Evolutionary conservation across 2,329 filamentous ascomycete genomes (phyloP), one percentile per base, ranked within the genome.

Genomic region (Paracoccidioides brasiliensis): DNA sequence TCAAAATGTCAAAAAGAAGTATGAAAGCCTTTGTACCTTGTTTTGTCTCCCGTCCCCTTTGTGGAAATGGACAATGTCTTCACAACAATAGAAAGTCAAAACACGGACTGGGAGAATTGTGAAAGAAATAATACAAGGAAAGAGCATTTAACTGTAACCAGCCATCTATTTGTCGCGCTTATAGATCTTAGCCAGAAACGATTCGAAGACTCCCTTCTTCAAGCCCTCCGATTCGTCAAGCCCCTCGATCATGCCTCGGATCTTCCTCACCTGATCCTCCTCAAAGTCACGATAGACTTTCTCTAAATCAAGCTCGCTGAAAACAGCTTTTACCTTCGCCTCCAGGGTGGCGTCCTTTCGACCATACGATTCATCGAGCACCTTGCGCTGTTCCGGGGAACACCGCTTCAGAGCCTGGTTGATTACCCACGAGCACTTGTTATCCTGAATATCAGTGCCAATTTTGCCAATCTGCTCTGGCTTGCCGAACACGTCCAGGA

Each of bases 371-470:
- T 88, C 82, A 68, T 96, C 89, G 53, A 98, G 83, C 42, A 94
- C 73, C 74, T 86, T 80, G 68, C 90, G 84, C 80, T 98, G 93
- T 70, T 91, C 89, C 1, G 88, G 83, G 2, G 80, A 90, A 61
- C 82, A 86, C 59, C 85, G 80, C 70, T 83, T 80, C 57, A 98
- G 79, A 49, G 93, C 93, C 74, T 95, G 85, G 80, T 98, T 98
- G 73, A 98, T 81, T 58, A 98, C 78, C 93, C 93, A 98, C 44
- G 88, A 94, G 80, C 93, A 98, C 81, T 98, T 98, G 82, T 98
- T 98, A 77, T 98, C 93, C 79, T 90, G 85, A 72, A 98, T 98
- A 68, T 98, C 93, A 58, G 93, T 98, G 62, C 93, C 93, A 62
- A 97, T 95, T 82, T 98, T 98, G 73, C 93, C 93, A 70, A 98